A percentile compares a stretch with the other conserved stretches of the same genome.
phyloP scores from a whole-genome alignment of 495 filamentous ascomycete genomes.

The Immersiella caudata region DNA sequence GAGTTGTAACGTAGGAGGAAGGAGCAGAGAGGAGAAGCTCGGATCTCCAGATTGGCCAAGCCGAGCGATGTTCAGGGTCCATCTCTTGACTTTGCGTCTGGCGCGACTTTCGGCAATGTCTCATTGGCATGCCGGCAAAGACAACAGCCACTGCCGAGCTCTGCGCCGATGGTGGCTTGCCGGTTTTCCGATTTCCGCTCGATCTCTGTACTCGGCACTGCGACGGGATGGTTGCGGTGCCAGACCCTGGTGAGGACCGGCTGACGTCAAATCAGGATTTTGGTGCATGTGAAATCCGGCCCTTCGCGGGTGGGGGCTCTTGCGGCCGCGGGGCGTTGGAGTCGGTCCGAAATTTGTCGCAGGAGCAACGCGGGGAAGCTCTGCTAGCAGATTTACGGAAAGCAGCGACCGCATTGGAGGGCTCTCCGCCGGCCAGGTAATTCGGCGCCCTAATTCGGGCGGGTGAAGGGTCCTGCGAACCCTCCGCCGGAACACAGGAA shows the following conservation, averaged over 20 bases:
- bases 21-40: background rate
- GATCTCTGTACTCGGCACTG: background rate
- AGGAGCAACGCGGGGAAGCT: too few relatives aligned
- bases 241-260: background rate
- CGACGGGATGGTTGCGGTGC: background rate
- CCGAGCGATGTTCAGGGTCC: background rate
- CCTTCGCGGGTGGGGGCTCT: background rate
- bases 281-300: background rate
- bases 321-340: background rate
- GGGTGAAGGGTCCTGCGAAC: too few relatives aligned
- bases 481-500: too few relatives aligned
- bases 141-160: background rate
- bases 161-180: constrained; percentile 6
- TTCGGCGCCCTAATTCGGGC: too few relatives aligned
- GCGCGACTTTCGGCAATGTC: too few relatives aligned
- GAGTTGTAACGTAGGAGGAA: background rate
- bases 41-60: background rate
- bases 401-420: too few relatives aligned
- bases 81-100: too few relatives aligned
- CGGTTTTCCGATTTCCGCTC: constrained; percentile 1
- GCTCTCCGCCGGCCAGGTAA: too few relatives aligned
- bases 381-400: too few relatives aligned
- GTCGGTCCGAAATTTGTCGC: background rate
- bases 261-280: background rate
- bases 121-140: too few relatives aligned